These are phyloP conservation scores for Cryptococcus amylolentus DNA, from an alignment of 1,284 basidiomycete species.

Conservation along the genomic window DNA sequence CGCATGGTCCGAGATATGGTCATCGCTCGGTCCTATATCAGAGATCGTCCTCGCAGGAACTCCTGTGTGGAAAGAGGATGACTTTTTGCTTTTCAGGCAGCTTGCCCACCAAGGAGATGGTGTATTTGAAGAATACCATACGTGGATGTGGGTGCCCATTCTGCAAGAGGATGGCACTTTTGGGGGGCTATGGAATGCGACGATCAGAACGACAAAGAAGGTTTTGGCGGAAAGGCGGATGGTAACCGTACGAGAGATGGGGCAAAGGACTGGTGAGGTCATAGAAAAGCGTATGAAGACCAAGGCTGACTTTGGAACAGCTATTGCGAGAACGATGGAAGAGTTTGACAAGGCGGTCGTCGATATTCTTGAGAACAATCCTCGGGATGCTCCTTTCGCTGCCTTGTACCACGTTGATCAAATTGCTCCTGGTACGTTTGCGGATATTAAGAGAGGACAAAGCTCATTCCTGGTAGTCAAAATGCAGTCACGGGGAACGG, in stretches of 20 bases:
- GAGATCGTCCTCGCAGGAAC: slow-evolving; percentile 40
- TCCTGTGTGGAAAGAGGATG: slow-evolving; percentile 42
- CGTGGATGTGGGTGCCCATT: slow-evolving; percentile 44
- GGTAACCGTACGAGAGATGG: slow-evolving; percentile 37
- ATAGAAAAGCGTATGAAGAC: background rate
- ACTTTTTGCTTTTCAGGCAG: slow-evolving; percentile 35
- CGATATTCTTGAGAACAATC: slow-evolving; percentile 31
- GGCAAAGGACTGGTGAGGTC: slow-evolving; percentile 38
- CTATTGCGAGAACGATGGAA: slow-evolving; percentile 31
- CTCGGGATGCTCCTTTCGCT: slow-evolving; percentile 42
- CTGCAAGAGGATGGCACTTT: slow-evolving; percentile 33
- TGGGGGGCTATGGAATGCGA: slow-evolving; percentile 43
- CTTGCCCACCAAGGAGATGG: slow-evolving; percentile 30
- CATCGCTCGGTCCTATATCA: slow-evolving; percentile 36
- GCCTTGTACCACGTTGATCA: slow-evolving; percentile 40
- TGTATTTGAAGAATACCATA: slow-evolving; percentile 28
- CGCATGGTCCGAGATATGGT: slow-evolving; percentile 46
- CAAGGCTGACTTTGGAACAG: slow-evolving; percentile 5
- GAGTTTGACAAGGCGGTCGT: slow-evolving; percentile 42
- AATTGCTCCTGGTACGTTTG: background rate
- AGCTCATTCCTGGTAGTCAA: background rate
- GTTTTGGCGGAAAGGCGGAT: slow-evolving; percentile 33
- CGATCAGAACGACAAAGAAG: slow-evolving; percentile 37
- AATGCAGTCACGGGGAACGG: background rate
- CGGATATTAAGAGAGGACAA: background rate